Percentiles rank a stretch among this genome's conserved stretches.
phyloP scores from a whole-genome alignment of 2,329 filamentous ascomycete species.

The Neospermospora avenae region DNA sequence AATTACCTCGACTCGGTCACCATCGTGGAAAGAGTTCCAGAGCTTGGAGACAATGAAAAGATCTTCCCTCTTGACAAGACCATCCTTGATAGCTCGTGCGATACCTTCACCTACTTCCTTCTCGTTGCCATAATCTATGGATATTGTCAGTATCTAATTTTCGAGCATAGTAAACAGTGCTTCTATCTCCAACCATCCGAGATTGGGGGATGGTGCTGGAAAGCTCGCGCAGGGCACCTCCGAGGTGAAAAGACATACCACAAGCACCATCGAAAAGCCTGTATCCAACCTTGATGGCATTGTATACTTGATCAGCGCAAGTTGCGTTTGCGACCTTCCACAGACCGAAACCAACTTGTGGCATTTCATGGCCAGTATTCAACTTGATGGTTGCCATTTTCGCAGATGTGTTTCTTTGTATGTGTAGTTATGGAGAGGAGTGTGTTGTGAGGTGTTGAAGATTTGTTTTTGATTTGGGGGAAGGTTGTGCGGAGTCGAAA shows the following conservation, averaged over 20 bases:
- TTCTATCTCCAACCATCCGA: background rate
- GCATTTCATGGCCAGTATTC: conserved; percentile 50
- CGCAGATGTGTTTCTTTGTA: background rate
- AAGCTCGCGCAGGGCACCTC: background rate
- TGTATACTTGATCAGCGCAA: conserved; percentile 65
- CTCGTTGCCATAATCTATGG: conserved; percentile 77
- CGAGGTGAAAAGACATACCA: conserved; percentile 38
- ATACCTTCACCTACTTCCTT: conserved; percentile 74
- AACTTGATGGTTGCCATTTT: conserved; percentile 42
- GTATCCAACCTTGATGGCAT: conserved; percentile 58
- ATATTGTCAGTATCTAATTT: background rate
- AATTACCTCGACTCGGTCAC: conserved; percentile 60
- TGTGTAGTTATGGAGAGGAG: background rate
- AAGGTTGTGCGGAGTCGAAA: background rate
- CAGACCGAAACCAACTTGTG: conserved; percentile 60
- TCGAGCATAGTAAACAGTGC: no score
- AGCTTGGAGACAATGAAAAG: conserved; percentile 93
- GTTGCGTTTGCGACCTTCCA: conserved; percentile 68
- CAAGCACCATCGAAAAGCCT: conserved; percentile 59
- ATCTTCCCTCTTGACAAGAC: conserved; percentile 77
- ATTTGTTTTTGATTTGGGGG: background rate
- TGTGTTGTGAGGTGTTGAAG: background rate
- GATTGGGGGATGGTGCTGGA: background rate
- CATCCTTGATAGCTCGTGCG: conserved; percentile 75
- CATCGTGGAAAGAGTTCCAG: conserved; percentile 89